These are phyloP conservation scores for Aurantiochytrium sp. DNA, from an alignment of 108 stramenopile genomes.

Conservation along the genomic window DNA sequence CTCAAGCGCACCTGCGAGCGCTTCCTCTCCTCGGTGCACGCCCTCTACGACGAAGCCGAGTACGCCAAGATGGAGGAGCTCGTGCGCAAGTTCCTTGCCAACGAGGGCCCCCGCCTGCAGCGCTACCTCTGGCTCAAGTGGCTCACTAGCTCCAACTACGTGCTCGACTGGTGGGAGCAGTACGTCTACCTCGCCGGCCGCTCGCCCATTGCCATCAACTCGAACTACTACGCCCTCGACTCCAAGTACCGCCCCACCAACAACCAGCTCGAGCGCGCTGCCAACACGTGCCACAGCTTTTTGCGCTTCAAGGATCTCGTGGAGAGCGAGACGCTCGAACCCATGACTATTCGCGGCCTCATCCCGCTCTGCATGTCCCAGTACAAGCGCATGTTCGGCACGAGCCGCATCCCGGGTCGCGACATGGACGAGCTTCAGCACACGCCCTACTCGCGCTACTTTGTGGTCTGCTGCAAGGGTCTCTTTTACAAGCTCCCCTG, in stretches of 20 bases:
- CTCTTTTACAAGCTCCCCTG: neutral
- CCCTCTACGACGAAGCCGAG: neutral
- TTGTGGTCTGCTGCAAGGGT: constrained; percentile 17
- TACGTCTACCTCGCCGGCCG: constrained; percentile 24
- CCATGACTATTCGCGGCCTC: neutral
- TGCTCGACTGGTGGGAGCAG: constrained; percentile 27
- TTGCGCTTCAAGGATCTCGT: neutral
- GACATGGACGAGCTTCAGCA: neutral
- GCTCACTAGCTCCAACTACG: neutral
- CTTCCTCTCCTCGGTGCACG: neutral
- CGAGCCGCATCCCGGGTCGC: constrained; percentile 23
- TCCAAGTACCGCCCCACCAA: neutral
- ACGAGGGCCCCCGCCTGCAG: constrained; percentile 24
- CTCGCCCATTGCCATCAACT: constrained; percentile 6
- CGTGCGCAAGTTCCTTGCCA: neutral
- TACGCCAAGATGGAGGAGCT: neutral
- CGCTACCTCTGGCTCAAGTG: constrained; percentile 22
- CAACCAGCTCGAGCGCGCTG: neutral
- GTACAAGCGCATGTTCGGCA: constrained; percentile 21
- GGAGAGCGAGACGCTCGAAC: constrained; percentile 9
- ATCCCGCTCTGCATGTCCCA: constrained; percentile 28
- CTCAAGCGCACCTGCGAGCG: neutral
- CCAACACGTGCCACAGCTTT: neutral
- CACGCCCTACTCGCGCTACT: neutral
- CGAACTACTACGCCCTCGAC: constrained; percentile 29